These are phyloP conservation scores for Paramecium bursaria DNA, from an alignment of 73 alveolate genomes.

Conservation along the genomic window DNA sequence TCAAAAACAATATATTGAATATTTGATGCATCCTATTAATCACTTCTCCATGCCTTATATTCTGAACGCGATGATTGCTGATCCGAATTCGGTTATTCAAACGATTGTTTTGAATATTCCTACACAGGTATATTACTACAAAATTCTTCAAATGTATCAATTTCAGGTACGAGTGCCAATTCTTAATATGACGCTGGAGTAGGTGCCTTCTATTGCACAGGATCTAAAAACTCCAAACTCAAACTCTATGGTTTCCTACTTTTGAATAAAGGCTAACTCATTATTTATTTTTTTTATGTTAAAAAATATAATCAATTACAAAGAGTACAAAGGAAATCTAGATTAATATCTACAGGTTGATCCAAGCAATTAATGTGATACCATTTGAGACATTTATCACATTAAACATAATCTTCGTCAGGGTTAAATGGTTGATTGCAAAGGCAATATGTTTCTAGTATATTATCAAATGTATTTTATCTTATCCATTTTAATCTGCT, in stretches of 20 bases:
- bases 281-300: slow-evolving; percentile 2
- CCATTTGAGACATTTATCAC: slow-evolving; percentile 55
- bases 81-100: neutral
- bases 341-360: neutral
- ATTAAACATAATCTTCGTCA: slow-evolving; percentile 29
- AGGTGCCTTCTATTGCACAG: neutral
- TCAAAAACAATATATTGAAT: neutral
- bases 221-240: neutral
- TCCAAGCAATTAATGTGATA: slow-evolving; percentile 44
- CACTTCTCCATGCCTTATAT: neutral
- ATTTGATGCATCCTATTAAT: neutral
- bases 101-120: slow-evolving; percentile 16
- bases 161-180: neutral
- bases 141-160: slow-evolving; percentile 49
- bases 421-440: slow-evolving; percentile 47
- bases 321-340: slow-evolving; percentile 9
- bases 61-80: neutral
- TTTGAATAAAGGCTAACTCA: slow-evolving; percentile 21
- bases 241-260: slow-evolving; percentile 16
- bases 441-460: slow-evolving; percentile 1
- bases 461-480: neutral
- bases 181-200: neutral
- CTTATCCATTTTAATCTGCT: slow-evolving; percentile 38
- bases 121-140: slow-evolving; percentile 27
- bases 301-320: slow-evolving; percentile 16